phyloP scores from a whole-genome alignment of 1,284 basidiomycete species.

The Puccinia hordei region DNA sequence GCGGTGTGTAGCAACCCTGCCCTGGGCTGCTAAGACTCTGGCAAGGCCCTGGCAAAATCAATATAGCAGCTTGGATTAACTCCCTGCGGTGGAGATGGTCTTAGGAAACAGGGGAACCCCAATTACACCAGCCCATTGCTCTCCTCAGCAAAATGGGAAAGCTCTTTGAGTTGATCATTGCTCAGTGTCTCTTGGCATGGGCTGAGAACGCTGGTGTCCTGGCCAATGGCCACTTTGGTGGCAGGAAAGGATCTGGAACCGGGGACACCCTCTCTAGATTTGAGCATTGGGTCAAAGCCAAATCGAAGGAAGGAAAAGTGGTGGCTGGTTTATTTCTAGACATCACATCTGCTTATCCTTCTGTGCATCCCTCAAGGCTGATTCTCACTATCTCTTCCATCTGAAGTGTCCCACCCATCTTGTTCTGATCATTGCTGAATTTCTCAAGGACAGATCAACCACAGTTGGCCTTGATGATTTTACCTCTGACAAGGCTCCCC shows the following conservation, averaged over 20 bases:
- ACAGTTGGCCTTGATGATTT: background rate
- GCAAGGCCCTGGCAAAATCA: no score
- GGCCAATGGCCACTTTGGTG: background rate
- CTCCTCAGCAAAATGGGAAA: background rate
- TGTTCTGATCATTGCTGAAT: background rate
- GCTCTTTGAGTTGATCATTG: background rate
- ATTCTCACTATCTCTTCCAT: background rate
- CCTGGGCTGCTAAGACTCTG: no score
- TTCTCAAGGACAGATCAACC: background rate
- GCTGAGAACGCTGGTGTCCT: background rate
- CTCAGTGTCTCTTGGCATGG: background rate
- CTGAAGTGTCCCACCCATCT: background rate
- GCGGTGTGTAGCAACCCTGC: no score
- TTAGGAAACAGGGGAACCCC: background rate
- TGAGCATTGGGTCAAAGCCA: background rate
- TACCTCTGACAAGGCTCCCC: conserved; percentile 17
- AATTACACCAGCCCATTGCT: conserved; percentile 15
- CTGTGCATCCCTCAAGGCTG: background rate
- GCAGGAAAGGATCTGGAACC: background rate
- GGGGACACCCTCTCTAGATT: background rate
- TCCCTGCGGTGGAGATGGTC: no score
- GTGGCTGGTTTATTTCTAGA: conserved; percentile 1
- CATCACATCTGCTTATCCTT: conserved; percentile 31
- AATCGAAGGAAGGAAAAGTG: conserved; percentile 24
- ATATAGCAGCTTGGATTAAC: no score